phyloP scores from a whole-genome alignment of 345 rosid species.

The Arabis alpina region DNA sequence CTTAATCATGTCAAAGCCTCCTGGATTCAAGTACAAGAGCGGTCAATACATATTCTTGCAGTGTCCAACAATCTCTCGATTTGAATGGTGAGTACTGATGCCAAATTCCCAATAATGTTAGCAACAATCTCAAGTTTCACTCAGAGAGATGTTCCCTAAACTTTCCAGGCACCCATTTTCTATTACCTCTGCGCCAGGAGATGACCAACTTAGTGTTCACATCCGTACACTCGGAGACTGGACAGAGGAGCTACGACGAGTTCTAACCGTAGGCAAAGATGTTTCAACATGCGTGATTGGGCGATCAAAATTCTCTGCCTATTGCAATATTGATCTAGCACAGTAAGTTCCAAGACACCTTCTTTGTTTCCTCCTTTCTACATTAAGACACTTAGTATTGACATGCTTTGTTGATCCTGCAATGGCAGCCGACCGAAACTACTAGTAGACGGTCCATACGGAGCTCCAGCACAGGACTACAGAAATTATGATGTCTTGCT shows the following conservation, averaged over 20 bases:
- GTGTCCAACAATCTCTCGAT: slow-evolving; percentile 79
- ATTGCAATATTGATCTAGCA: slow-evolving; percentile 45
- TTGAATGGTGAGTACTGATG: slow-evolving; percentile 70
- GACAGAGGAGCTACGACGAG: slow-evolving; percentile 80
- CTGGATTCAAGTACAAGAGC: slow-evolving; percentile 86
- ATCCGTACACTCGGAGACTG: slow-evolving; percentile 92
- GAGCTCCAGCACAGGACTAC: slow-evolving; percentile 98
- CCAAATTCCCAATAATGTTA: slow-evolving; percentile 1
- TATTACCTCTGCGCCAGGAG: slow-evolving; percentile 94
- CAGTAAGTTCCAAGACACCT: slow-evolving; percentile 51
- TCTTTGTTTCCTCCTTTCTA: slow-evolving; percentile 23
- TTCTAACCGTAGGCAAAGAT: slow-evolving; percentile 61
- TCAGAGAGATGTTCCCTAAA: slow-evolving; percentile 15
- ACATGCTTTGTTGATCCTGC: slow-evolving; percentile 27
- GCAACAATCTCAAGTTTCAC: slow-evolving; percentile 22
- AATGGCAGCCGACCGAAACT: slow-evolving; percentile 69
- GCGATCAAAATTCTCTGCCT: slow-evolving; percentile 58
- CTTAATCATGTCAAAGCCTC: slow-evolving; percentile 84
- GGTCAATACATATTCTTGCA: slow-evolving; percentile 94
- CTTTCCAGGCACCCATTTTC: slow-evolving; percentile 90
- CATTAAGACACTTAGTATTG: slow-evolving; percentile 16
- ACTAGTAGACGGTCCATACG: slow-evolving; percentile 89
- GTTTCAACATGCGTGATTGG: slow-evolving; percentile 59
- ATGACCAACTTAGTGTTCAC: slow-evolving; percentile 81
- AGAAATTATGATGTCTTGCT: slow-evolving; percentile 87